phyloP scores from a whole-genome alignment of 2,329 filamentous ascomycete genomes.

The Talaromyces sp. region DNA sequence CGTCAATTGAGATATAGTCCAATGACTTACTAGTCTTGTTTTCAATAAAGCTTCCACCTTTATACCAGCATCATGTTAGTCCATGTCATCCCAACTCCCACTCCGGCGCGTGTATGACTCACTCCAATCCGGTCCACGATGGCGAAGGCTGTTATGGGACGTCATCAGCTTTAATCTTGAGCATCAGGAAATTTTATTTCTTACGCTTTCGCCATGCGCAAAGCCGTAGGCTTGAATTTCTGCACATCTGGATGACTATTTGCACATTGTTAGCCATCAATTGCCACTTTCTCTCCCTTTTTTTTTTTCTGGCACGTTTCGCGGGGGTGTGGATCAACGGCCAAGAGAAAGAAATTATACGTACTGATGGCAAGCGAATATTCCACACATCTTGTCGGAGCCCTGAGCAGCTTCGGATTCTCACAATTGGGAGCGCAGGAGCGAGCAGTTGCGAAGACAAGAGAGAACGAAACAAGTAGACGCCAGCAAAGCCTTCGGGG shows the following conservation, averaged over 20 bases:
- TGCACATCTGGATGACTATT: conserved; percentile 80
- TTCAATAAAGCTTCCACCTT: conserved; percentile 81
- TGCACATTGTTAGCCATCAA: conserved; percentile 17
- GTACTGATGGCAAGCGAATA: conserved; percentile 91
- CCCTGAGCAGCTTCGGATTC: neutral
- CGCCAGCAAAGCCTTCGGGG: neutral
- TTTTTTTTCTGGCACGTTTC: neutral
- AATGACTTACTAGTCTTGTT: conserved; percentile 74
- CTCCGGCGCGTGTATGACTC: conserved; percentile 44
- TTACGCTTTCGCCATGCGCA: conserved; percentile 91
- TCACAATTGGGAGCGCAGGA: neutral
- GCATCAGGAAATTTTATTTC: conserved; percentile 33
- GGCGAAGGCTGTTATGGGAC: conserved; percentile 64
- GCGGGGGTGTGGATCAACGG: neutral
- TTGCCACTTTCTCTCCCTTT: conserved; percentile 2
- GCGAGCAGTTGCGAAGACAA: neutral
- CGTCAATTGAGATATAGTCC: conserved; percentile 29
- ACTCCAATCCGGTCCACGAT: conserved; percentile 99
- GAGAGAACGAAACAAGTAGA: neutral
- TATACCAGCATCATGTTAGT: conserved; percentile 14
- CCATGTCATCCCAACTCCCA: conserved; percentile 6
- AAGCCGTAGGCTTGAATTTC: conserved; percentile 91
- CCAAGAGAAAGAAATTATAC: conserved; percentile 21
- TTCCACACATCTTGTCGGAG: conserved; percentile 81
- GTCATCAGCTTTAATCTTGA: conserved; percentile 13